Percentiles rank a stretch among this genome's conserved stretches.
Conservation (phyloP, 805 yeast genomes). For the Saccharomycopsis sp. region DNA sequence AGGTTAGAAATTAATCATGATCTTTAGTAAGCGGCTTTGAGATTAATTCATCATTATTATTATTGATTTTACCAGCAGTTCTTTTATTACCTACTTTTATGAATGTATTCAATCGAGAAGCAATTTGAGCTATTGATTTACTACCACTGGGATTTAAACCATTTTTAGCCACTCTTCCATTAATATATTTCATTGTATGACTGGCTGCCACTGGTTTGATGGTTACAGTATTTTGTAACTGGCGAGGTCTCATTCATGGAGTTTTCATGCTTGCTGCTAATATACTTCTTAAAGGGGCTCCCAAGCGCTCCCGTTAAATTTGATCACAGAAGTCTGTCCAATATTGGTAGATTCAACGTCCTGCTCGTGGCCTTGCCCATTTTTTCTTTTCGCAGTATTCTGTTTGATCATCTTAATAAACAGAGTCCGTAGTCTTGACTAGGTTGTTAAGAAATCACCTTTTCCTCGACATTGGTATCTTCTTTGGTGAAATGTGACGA, state of each 20-base stretch:
- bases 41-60: background rate
- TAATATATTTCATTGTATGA: too few relatives aligned
- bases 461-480: background rate
- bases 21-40: background rate
- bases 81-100: slow-evolving; percentile 8
- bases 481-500: background rate
- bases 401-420: slow-evolving; percentile 4
- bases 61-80: too few relatives aligned
- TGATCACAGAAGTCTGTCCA: background rate
- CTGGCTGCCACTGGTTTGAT: too few relatives aligned
- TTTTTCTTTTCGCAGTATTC: background rate
- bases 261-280: too few relatives aligned
- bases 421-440: too few relatives aligned
- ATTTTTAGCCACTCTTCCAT: background rate
- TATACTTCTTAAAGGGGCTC: too few relatives aligned
- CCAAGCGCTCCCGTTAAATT: too few relatives aligned
- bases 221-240: too few relatives aligned
- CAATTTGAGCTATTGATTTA: background rate
- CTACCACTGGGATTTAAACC: background rate
- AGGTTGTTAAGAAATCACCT: too few relatives aligned
- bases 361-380: background rate
- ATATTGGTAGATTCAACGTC: slow-evolving; percentile 9
- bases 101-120: background rate
- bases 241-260: too few relatives aligned
- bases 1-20: too few relatives aligned